These are phyloP conservation scores for Trichoderma simmonsii DNA, from an alignment of 2,329 filamentous ascomycete genomes.

Conservation along the genomic window DNA sequence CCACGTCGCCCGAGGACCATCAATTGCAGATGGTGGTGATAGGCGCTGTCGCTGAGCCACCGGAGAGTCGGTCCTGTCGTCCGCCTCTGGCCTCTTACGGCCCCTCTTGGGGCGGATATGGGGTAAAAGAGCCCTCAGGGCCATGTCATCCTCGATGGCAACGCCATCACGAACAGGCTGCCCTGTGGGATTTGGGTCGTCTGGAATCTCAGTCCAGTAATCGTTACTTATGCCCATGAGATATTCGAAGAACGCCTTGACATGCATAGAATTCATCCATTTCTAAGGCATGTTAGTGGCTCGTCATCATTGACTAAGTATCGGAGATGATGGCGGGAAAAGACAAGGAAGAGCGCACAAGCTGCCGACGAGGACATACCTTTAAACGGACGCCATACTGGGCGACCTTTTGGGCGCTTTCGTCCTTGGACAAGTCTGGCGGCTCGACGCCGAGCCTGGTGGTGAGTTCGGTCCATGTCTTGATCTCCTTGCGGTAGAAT, in stretches of 20 bases:
- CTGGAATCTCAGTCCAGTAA: constrained; percentile 77
- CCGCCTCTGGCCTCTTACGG: constrained; percentile 61
- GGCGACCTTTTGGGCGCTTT: constrained; percentile 90
- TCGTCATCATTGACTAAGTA: not conserved
- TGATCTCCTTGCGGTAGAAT: constrained; percentile 78
- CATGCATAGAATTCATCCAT: constrained; percentile 96
- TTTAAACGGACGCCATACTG: constrained; percentile 92
- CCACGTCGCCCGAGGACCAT: constrained; percentile 38
- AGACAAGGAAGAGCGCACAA: not conserved
- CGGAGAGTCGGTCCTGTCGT: constrained; percentile 44
- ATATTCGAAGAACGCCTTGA: constrained; percentile 93
- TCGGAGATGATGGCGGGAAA: not conserved
- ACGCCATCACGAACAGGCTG: constrained; percentile 75
- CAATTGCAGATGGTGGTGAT: constrained; percentile 48
- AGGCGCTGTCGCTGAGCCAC: constrained; percentile 61
- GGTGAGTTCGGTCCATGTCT: constrained; percentile 88
- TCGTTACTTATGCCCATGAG: constrained; percentile 72
- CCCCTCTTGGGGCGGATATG: constrained; percentile 65
- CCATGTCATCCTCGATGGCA: constrained; percentile 81
- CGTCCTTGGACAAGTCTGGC: constrained; percentile 75
- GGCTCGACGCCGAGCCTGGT: constrained; percentile 85
- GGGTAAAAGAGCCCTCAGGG: constrained; percentile 77
- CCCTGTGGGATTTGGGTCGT: constrained; percentile 58
- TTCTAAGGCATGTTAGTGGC: constrained; percentile 53
- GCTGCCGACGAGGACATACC: constrained; percentile 45